These are phyloP conservation scores for Lolium rigidum DNA, from an alignment of 176 grass and related monocot genomes.

Conservation along the genomic window DNA sequence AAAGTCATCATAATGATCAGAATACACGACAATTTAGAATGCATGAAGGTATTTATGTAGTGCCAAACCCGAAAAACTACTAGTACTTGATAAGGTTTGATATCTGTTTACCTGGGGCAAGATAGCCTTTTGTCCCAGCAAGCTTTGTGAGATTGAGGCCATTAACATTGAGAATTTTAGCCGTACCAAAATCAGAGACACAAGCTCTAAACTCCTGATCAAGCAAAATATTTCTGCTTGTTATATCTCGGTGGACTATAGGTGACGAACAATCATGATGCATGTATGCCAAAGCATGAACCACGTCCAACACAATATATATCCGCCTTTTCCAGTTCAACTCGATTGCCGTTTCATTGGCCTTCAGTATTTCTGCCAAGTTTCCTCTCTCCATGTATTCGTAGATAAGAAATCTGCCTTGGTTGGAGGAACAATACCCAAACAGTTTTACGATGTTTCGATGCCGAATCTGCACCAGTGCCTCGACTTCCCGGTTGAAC, in stretches of 20 bases:
- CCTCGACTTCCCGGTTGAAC: background rate
- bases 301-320: background rate
- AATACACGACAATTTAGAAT: background rate
- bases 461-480: background rate
- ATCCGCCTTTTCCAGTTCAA: background rate
- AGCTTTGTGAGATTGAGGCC: background rate
- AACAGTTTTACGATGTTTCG: background rate
- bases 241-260: slow-evolving; percentile 19
- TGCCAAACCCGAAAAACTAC: too few relatives aligned
- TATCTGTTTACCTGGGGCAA: slow-evolving; percentile 6
- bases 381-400: slow-evolving; percentile 28
- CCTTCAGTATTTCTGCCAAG: background rate
- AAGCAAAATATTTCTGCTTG: slow-evolving; percentile 6
- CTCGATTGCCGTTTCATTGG: background rate
- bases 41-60: background rate
- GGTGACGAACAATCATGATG: slow-evolving; percentile 7
- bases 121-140: background rate
- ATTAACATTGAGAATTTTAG: background rate
- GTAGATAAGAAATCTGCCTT: background rate
- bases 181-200: background rate
- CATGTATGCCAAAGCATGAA: background rate
- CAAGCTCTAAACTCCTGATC: slow-evolving; percentile 22
- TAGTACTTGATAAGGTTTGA: background rate
- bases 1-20: background rate
- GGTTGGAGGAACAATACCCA: background rate